Evolutionary conservation across 2,329 filamentous ascomycete species (phyloP), one percentile per base, ranked within the genome.

Genomic region (Diaporthe ampelina): DNA sequence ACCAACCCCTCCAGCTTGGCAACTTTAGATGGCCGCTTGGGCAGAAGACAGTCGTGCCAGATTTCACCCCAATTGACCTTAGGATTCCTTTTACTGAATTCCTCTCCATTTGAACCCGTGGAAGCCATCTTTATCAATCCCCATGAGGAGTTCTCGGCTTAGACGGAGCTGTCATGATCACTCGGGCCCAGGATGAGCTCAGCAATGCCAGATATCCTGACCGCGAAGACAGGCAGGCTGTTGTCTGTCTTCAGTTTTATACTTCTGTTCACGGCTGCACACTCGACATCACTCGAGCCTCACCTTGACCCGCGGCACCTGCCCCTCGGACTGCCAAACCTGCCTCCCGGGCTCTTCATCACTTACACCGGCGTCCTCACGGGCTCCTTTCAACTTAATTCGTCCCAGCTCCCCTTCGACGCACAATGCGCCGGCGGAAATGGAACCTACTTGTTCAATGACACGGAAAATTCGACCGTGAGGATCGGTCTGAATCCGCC

Each of bases 291-390:
- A 21, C 26, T n/a, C 5, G 48, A 68, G 48, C n/a, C 63, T 37
- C 21, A 35, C 8, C 29, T 52, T 13, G 13, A 37, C 29, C 45
- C 63, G 24, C 63, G 63, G 4, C 63, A 40, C 17, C 26, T 40
- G 1, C 48, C 63, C n/a, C 63, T 68, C 32, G 63, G 63, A 21
- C 17, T 40, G 21, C 63, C 63, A 32, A 26, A 68, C n/a, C 32
- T 68, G n/a, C 63, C 63, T 54, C 63, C 63, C 3, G 63, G 63
- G 26, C 63, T 68, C 48, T 68, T 68, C 48, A 54, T 68, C 48
- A 68, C 63, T 8, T 68, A 68, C 32, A 54, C 48, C 9, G 63
- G 63, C 48, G 63, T 26, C 29, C 63, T 68, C 4, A 54, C 63
- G 8, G 63, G 48, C 32, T 68, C 63, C 1, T 54, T 68, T 15